These are phyloP conservation scores for Amanita muscaria DNA, from an alignment of 768 basidiomycete genomes.

Conservation along the genomic window DNA sequence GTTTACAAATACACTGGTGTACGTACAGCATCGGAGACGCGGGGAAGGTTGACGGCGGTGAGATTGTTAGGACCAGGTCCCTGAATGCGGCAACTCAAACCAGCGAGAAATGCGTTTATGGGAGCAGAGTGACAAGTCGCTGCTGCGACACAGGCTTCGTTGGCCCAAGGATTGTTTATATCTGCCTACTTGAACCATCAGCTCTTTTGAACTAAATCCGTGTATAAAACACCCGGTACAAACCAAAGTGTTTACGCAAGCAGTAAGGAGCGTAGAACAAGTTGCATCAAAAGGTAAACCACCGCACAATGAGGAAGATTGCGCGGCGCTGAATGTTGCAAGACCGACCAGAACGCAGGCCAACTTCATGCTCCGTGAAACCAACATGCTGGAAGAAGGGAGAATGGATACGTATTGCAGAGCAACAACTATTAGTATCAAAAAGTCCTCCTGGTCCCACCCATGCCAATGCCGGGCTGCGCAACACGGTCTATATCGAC, in stretches of 20 bases:
- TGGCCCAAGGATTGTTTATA: constrained; percentile 6
- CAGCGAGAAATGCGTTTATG: constrained; percentile 6
- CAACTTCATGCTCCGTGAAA: too few relatives aligned
- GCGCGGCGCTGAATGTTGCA: too few relatives aligned
- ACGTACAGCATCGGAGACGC: constrained; percentile 10
- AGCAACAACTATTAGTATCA: too few relatives aligned
- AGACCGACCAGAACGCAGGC: too few relatives aligned
- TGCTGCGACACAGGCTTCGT: constrained; percentile 10
- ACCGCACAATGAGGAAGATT: constrained; percentile 4
- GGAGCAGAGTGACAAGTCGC: constrained; percentile 10
- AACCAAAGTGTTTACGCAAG: constrained; percentile 10
- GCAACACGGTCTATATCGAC: too few relatives aligned
- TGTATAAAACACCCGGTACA: not conserved
- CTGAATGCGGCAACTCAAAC: constrained; percentile 4
- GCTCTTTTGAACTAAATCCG: not conserved
- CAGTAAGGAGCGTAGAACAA: constrained; percentile 8
- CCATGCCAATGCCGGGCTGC: too few relatives aligned
- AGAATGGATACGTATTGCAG: too few relatives aligned
- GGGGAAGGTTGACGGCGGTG: constrained; percentile 6
- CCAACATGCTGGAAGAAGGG: too few relatives aligned
- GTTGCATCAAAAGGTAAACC: constrained; percentile 6
- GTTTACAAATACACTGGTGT: not conserved
- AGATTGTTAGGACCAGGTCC: not conserved
- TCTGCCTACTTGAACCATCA: not conserved
- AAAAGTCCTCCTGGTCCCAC: too few relatives aligned